Evolutionary conservation across 2,329 filamentous ascomycete species (phyloP), one percentile per base, ranked within the genome.

Genomic region (Blastomyces percursus): DNA sequence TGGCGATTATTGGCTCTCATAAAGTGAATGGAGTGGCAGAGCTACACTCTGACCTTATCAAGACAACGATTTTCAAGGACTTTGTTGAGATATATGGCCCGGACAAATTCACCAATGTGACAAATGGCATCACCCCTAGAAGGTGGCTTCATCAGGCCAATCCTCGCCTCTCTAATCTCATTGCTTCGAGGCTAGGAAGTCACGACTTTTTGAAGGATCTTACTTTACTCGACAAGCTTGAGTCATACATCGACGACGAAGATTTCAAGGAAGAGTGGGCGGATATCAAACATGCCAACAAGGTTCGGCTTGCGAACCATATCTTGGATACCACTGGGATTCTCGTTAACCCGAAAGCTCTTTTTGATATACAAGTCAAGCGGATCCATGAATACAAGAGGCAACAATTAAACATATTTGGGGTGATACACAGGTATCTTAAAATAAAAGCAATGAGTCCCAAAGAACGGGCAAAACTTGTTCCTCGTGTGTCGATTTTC

Each of bases 311-410:
- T 61, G 92, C 94, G 54, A 89, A 91, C 74, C 90, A 94, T 75
- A 96, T 99, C 79, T 90, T 94, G 79, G 81, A 85, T 38, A 86
- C 87, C 6, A 90, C 87, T 1, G 88, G 87, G 38, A 84, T 96
- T 62, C 86, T 82, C 3, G 91, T 99, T 74, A 94, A 96, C 74
- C 93, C 94, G 0, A 79, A 88, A 11, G 84, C 93, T 0, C 82
- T 99, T 21, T 99, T 99, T 69, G 94, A 99, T 73, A 89, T 99
- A 12, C 94, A 99, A 73, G 94, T 99, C 70, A 99, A 99, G 83
- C 89, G 94, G 72, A 99, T 99, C 68, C 94, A 99, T 76, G 94
- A 99, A 77, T 99, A 99, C 80, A 99, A 99, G 83, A 89, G 92
- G 64, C 93, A 99, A 77, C 94, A 99, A 77, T 86, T 99, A 75